Percentiles rank a stretch among this genome's conserved stretches.
phyloP scores from a whole-genome alignment of 2,329 filamentous ascomycete species.

The Byssothecium circinans region DNA sequence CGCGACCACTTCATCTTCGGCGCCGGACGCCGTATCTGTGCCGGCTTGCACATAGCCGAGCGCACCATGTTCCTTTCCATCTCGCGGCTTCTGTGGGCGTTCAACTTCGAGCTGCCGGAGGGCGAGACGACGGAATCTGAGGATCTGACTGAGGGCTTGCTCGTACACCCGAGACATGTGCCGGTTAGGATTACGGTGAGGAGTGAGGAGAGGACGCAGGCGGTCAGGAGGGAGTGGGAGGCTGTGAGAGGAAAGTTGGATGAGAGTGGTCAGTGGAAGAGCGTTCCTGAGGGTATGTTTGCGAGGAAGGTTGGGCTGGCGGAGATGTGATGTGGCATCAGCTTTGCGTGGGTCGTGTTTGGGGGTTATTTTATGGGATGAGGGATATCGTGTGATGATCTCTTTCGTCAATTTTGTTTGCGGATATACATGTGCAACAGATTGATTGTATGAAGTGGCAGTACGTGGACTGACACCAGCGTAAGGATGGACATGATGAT shows the following conservation, averaged over 20 bases:
- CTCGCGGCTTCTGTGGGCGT: conserved; percentile 35
- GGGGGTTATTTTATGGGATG: no score
- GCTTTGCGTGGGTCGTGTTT: no score
- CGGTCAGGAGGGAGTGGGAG: conserved; percentile 19
- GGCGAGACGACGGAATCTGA: conserved; percentile 9
- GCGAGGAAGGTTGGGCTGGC: neutral
- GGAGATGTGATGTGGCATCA: neutral
- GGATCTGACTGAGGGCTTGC: conserved; percentile 11
- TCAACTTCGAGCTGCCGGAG: conserved; percentile 16
- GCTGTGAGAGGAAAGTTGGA: conserved; percentile 14
- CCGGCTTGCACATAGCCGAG: conserved; percentile 37
- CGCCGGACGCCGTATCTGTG: conserved; percentile 39
- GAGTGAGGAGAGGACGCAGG: conserved; percentile 9
- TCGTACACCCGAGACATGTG: conserved; percentile 17
- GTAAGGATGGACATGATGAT: no score
- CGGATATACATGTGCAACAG: no score
- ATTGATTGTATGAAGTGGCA: no score
- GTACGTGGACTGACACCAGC: no score
- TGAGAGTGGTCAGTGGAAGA: conserved; percentile 17
- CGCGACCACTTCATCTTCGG: conserved; percentile 43
- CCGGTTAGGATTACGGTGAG: conserved; percentile 15
- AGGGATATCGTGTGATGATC: no score
- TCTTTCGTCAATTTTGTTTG: no score
- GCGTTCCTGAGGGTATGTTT: conserved; percentile 7
- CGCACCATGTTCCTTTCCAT: conserved; percentile 30